phyloP scores from a whole-genome alignment of 345 rosid species.

The Lepidium aucheri region DNA sequence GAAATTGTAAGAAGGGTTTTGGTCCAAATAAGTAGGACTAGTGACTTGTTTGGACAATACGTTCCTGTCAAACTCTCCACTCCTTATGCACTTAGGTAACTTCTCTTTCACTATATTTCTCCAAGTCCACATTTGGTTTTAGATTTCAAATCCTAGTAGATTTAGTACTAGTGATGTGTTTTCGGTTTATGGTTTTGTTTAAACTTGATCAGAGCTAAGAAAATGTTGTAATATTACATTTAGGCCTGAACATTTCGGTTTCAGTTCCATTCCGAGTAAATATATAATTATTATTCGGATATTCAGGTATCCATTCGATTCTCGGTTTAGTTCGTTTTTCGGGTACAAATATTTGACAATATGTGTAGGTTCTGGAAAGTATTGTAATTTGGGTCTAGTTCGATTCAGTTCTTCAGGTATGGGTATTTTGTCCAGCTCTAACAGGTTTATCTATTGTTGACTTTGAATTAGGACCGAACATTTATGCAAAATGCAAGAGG shows the following conservation, averaged over 20 bases:
- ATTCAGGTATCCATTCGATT: no score
- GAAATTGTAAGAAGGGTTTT: constrained; percentile 68
- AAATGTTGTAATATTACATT: background rate
- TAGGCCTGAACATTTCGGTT: no score
- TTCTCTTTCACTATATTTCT: background rate
- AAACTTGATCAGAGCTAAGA: background rate
- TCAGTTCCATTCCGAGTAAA: no score
- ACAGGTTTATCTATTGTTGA: background rate
- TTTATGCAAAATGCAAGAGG: constrained; percentile 64
- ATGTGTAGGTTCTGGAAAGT: no score
- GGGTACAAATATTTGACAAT: no score
- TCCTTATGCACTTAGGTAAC: constrained; percentile 50
- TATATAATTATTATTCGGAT: no score
- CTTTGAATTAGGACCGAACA: constrained; percentile 45
- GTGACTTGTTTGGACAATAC: constrained; percentile 42
- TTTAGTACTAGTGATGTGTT: background rate
- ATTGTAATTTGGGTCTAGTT: no score
- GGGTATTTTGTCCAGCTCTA: no score
- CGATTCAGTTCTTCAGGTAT: no score
- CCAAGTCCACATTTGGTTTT: background rate
- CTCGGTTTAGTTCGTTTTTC: no score
- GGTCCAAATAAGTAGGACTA: constrained; percentile 49
- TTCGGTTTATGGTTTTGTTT: background rate
- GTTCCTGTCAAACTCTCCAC: constrained; percentile 39
- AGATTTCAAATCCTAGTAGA: background rate